phyloP scores from a whole-genome alignment of 2,329 filamentous ascomycete species.

The Fusarium albidum region DNA sequence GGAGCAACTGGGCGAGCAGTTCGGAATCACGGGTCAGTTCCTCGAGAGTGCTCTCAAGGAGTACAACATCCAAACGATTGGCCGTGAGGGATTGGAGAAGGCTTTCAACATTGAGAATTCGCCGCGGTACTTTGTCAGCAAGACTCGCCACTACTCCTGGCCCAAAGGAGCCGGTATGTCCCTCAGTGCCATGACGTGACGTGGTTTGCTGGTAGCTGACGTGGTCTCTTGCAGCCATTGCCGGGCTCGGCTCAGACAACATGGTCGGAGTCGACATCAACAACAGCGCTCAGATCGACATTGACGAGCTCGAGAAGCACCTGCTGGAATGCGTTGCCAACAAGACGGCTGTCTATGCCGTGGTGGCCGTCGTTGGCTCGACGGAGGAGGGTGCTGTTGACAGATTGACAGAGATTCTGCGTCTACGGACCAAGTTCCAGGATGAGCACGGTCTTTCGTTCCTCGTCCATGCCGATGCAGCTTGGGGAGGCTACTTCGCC shows the following conservation, averaged over 20 bases:
- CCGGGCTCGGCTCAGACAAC: constrained; percentile 54
- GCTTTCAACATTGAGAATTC: constrained; percentile 44
- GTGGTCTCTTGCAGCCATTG: constrained; percentile 44
- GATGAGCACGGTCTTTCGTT: constrained; percentile 52
- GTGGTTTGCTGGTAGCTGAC: background rate
- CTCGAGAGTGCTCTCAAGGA: constrained; percentile 37
- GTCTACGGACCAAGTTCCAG: constrained; percentile 51
- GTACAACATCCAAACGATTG: constrained; percentile 49
- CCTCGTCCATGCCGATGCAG: constrained; percentile 56
- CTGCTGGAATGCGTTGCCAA: constrained; percentile 43
- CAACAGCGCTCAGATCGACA: constrained; percentile 48
- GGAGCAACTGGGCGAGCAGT: constrained; percentile 46
- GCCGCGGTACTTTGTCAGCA: constrained; percentile 48
- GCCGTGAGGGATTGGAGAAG: constrained; percentile 48
- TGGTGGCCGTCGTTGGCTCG: constrained; percentile 56
- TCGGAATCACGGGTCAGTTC: constrained; percentile 49
- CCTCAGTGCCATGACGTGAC: background rate
- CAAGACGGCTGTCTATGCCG: constrained; percentile 49
- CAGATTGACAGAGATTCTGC: constrained; percentile 47
- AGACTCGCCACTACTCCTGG: constrained; percentile 58
- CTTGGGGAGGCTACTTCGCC: constrained; percentile 60
- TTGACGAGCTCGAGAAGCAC: constrained; percentile 42
- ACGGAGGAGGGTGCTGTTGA: constrained; percentile 59
- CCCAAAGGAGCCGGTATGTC: constrained; percentile 55
- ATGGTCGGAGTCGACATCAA: constrained; percentile 52